Conservation (phyloP, 2,329 filamentous ascomycete species). For the Calcarisporium arbuscula region DNA sequence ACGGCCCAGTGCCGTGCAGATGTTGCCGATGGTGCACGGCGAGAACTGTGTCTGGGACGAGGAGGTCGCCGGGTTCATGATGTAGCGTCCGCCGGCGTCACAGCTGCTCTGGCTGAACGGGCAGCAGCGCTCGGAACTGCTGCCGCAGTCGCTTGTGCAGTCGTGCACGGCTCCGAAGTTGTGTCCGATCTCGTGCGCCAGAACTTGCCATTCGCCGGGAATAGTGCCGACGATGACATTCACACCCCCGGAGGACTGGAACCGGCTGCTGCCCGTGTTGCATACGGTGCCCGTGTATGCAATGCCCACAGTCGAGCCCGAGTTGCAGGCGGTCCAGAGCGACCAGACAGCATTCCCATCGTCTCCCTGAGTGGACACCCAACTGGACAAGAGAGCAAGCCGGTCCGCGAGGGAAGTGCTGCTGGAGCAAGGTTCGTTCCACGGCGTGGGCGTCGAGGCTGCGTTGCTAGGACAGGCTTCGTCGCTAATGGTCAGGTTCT, state of each 20-base stretch:
- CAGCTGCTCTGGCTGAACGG: slow-evolving; percentile 60
- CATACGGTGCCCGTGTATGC: slow-evolving; percentile 84
- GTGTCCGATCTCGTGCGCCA: slow-evolving; percentile 82
- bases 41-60: slow-evolving; percentile 67
- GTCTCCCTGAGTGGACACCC: slow-evolving; percentile 60
- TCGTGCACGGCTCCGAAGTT: slow-evolving; percentile 88
- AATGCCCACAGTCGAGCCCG: slow-evolving; percentile 72
- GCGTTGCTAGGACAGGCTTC: slow-evolving; percentile 57
- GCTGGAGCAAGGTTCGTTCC: slow-evolving; percentile 67
- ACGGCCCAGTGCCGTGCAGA: slow-evolving; percentile 71
- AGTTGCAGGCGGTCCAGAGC: slow-evolving; percentile 67
- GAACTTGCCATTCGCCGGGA: slow-evolving; percentile 82
- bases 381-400: slow-evolving; percentile 73
- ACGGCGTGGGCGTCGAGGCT: slow-evolving; percentile 56
- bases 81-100: slow-evolving; percentile 63
- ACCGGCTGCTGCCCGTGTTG: slow-evolving; percentile 33
- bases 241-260: slow-evolving; percentile 26
- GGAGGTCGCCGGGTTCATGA: slow-evolving; percentile 84
- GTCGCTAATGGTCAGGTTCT: slow-evolving; percentile 69
- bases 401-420: slow-evolving; percentile 60
- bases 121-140: slow-evolving; percentile 60
- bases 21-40: slow-evolving; percentile 75
- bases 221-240: slow-evolving; percentile 75
- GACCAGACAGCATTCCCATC: slow-evolving; percentile 86
- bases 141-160: slow-evolving; percentile 57